phyloP scores from a whole-genome alignment of 2,329 filamentous ascomycete genomes.

The Sarocladiaceae sp. region DNA sequence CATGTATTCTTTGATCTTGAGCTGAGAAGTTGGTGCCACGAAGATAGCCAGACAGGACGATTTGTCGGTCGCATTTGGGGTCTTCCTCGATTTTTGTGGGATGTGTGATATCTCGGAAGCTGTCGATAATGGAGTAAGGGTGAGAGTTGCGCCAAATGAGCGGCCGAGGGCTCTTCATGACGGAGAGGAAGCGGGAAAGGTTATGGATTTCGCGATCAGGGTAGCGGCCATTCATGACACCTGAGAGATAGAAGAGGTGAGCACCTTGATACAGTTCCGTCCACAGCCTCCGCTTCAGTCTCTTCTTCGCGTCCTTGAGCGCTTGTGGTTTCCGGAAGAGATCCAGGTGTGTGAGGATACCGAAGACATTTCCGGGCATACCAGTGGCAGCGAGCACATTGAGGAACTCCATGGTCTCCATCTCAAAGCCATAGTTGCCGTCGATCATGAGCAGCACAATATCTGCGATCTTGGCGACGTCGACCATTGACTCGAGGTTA shows the following conservation, averaged over 20 bases:
- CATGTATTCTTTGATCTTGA: constrained; percentile 79
- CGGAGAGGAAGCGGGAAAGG: constrained; percentile 86
- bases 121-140: constrained; percentile 89
- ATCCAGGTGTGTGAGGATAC: constrained; percentile 92
- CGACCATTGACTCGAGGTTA: constrained; percentile 92
- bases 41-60: constrained; percentile 90
- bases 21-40: constrained; percentile 91
- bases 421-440: constrained; percentile 97
- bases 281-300: constrained; percentile 94
- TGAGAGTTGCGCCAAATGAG: constrained; percentile 95
- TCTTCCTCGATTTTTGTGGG: constrained; percentile 88
- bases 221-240: constrained; percentile 94
- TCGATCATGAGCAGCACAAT: constrained; percentile 98
- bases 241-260: constrained; percentile 93
- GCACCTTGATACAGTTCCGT: constrained; percentile 95
- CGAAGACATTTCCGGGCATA: constrained; percentile 98
- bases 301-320: constrained; percentile 90
- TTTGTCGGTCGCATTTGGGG: constrained; percentile 81
- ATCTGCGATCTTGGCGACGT: constrained; percentile 94
- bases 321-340: constrained; percentile 92
- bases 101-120: constrained; percentile 91
- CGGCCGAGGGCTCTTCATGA: constrained; percentile 99
- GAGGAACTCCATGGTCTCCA: constrained; percentile 99
- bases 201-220: constrained; percentile 97
- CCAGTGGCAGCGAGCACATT: constrained; percentile 90